Base-by-base conservation (phyloP, 768 basidiomycete genomes). In the Inosperma sp. region DNA sequence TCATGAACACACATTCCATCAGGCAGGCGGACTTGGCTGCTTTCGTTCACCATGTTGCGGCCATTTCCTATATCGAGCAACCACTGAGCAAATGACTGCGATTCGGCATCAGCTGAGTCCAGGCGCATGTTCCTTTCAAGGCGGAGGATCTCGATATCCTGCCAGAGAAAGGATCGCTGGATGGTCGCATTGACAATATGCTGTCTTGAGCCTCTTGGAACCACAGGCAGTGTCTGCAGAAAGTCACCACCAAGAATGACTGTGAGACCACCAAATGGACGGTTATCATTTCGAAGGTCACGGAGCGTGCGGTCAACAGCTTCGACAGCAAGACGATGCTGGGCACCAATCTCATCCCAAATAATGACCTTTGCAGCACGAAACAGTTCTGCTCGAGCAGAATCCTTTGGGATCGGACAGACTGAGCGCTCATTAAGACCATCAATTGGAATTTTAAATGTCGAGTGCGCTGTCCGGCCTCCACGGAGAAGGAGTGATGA, bases 361-460 rank as follows among this genome's bases (percentile, higher is more conserved):
- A 78, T 72, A 48, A 75, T 72, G 2, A 19, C 5, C 5, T 27
- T 30, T 6, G 67, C 62, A 12, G 35, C 8, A 0, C 59, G 46
- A 2, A 76, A 33, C 1, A 78, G 55, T 2, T 68, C 63, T 12
- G 68, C 69, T 0, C 54, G 50, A 2, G n/a, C n/a, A 37, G 51
- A 50, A 19, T 68, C 49, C 45, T 73, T 74, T 4, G 59, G 29
- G 29, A 78, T 68, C 9, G 17, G 52, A 57, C 74, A 77, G 1
- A 52, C 45, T 3, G 66, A 68, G 2, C 10, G 13, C 7, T 42
- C 19, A 2, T 51, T 23, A 6, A 65, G 46, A 29, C 44, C 51
- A 5, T 67, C 59, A 27, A 78, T 65, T 1, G 76, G 78, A 33
- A 78, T 75, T 48, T 75, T 73, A 64, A 80, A 79, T 7, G 55